A percentile compares a stretch with the other conserved stretches of the same genome.
These are phyloP conservation scores for Camellia japonica DNA, from an alignment of 148 eudicot species.

Conservation along the genomic window DNA sequence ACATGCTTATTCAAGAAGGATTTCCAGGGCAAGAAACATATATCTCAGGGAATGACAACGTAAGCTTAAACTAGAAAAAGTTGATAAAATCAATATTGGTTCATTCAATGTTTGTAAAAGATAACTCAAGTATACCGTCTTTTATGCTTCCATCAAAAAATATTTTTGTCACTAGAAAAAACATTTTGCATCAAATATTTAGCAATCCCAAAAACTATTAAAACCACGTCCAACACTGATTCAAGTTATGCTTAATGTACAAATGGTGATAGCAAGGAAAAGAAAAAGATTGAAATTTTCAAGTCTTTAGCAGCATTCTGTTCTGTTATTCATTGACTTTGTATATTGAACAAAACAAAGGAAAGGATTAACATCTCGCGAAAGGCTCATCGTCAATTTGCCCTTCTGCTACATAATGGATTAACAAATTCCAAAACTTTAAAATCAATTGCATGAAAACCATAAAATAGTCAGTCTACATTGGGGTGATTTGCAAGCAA, in stretches of 20 bases:
- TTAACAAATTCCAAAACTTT: neutral
- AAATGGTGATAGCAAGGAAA: neutral
- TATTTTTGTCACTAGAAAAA: too few species aligned
- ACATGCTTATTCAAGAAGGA: too few species aligned
- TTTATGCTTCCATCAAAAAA: too few species aligned
- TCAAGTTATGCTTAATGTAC: neutral
- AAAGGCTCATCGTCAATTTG: neutral
- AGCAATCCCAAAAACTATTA: neutral
- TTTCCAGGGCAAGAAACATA: too few species aligned
- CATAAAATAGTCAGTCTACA: conserved; percentile 16
- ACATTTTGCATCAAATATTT: too few species aligned
- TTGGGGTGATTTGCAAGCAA: conserved; percentile 15
- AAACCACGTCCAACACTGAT: neutral
- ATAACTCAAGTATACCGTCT: too few species aligned
- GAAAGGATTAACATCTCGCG: neutral
- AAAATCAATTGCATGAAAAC: conserved; percentile 15
- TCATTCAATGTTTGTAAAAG: too few species aligned
- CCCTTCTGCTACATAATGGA: neutral
- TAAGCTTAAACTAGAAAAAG: too few species aligned
- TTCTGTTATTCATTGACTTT: neutral
- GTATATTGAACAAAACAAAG: neutral
- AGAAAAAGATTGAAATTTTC: neutral
- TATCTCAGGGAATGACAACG: too few species aligned
- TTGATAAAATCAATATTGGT: too few species aligned
- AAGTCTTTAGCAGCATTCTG: neutral